A percentile compares a stretch with the other conserved stretches of the same genome.
These are phyloP conservation scores for Thermomucor indicae-seudaticae DNA, from an alignment of 371 early-diverging fungal genomes.

Conservation along the genomic window DNA sequence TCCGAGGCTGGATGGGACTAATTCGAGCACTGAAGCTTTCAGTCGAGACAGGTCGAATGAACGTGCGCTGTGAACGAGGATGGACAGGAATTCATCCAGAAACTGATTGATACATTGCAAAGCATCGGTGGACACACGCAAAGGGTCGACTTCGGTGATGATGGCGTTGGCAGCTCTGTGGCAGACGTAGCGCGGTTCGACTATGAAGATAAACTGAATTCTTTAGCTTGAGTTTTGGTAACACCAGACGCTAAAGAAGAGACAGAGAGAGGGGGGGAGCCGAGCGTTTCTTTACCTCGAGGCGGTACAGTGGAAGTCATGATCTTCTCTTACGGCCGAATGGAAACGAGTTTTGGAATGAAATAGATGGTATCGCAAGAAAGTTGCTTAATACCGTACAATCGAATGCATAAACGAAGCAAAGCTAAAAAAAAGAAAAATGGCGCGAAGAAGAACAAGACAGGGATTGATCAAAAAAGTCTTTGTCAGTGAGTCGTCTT, in stretches of 20 bases:
- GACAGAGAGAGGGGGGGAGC: neutral
- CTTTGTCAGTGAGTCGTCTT: too few relatives aligned
- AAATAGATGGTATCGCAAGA: slow-evolving; percentile 3
- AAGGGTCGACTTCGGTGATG: slow-evolving; percentile 54
- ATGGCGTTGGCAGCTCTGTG: slow-evolving; percentile 65
- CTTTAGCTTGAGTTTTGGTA: neutral
- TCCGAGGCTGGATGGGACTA: slow-evolving; percentile 49
- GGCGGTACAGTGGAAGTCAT: too few relatives aligned
- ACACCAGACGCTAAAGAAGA: neutral
- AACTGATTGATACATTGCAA: slow-evolving; percentile 56
- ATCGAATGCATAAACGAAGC: slow-evolving; percentile 1
- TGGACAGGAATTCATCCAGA: slow-evolving; percentile 54
- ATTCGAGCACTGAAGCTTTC: slow-evolving; percentile 41
- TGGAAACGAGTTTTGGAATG: too few relatives aligned
- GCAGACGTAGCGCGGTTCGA: slow-evolving; percentile 42
- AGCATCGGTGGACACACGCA: slow-evolving; percentile 59
- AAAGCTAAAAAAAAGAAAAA: slow-evolving; percentile 7
- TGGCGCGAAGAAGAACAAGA: slow-evolving; percentile 6
- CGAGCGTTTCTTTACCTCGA: too few relatives aligned
- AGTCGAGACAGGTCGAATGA: slow-evolving; percentile 46
- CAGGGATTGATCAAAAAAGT: neutral
- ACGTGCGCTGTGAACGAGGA: slow-evolving; percentile 39
- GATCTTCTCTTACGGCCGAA: too few relatives aligned
- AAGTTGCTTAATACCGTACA: slow-evolving; percentile 2
- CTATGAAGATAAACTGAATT: neutral